These are phyloP conservation scores for Leptomonas pyrrhocoris DNA, from an alignment of 208 protist genomes.

Conservation along the genomic window DNA sequence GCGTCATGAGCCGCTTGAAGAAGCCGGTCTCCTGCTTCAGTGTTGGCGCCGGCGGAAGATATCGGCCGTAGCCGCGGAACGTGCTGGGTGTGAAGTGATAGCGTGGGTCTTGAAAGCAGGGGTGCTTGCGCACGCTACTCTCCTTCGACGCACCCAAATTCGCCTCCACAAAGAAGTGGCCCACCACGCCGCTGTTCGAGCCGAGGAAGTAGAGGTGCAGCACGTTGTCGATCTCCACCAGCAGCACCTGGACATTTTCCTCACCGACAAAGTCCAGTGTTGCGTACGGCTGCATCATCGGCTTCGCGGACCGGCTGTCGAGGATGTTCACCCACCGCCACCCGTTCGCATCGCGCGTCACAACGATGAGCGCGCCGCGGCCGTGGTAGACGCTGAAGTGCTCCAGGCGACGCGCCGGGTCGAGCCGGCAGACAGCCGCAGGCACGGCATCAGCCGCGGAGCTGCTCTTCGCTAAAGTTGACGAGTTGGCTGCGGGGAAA, in stretches of 20 bases:
- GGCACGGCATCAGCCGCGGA: slow-evolving; percentile 13
- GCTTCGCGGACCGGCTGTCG: slow-evolving; percentile 61
- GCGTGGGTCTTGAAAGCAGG: slow-evolving; percentile 36
- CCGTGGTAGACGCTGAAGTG: slow-evolving; percentile 58
- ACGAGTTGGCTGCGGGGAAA: slow-evolving; percentile 22
- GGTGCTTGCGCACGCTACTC: slow-evolving; percentile 43
- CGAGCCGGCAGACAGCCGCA: slow-evolving; percentile 40
- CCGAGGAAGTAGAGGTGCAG: slow-evolving; percentile 84
- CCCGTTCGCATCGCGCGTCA: slow-evolving; percentile 76
- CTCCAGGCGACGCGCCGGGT: slow-evolving; percentile 56
- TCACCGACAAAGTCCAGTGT: slow-evolving; percentile 77
- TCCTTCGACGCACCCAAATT: slow-evolving; percentile 47
- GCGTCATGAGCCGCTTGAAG: slow-evolving; percentile 83
- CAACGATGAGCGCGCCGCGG: slow-evolving; percentile 58
- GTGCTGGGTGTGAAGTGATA: slow-evolving; percentile 57
- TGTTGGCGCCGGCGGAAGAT: slow-evolving; percentile 64
- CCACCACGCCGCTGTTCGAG: slow-evolving; percentile 55
- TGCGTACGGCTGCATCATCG: slow-evolving; percentile 60
- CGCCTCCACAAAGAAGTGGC: slow-evolving; percentile 65
- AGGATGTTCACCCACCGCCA: slow-evolving; percentile 86
- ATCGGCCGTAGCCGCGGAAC: slow-evolving; percentile 67
- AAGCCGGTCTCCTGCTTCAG: slow-evolving; percentile 83
- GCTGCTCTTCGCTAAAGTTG: background rate
- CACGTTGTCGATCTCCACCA: slow-evolving; percentile 52
- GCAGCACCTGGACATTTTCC: slow-evolving; percentile 63